Base-by-base conservation (phyloP, 805 yeast genomes). In the Lipomyces sp. region DNA sequence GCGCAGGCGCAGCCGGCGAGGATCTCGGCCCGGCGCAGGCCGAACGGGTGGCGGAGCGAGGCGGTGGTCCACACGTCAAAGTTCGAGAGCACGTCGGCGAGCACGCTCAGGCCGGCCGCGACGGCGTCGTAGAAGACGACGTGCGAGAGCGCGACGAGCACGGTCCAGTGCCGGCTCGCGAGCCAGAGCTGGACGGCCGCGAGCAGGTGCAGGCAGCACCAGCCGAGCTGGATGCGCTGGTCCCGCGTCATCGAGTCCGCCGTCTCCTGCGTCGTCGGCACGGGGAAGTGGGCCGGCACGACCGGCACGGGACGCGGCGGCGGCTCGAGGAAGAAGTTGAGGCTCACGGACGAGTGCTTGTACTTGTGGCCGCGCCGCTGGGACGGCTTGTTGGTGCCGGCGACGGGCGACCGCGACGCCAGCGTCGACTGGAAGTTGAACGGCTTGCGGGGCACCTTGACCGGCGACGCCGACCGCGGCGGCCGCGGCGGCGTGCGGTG, bases 251-350 rank as follows among this genome's bases (percentile, higher is more conserved):
- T 72, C 51, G 88, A 82, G 21, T 73, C 73, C 29, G 78, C 57
- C 45, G 86, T 75, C 65, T 91, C 96, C 14, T 65, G 64, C 23
- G 78, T 68, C 22, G 79, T 83, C 1, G 96, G 96, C 7, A 89
- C 81, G 16, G 89, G 86, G 58, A 83, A 77, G 61, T 77, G 76
- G 32, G 77, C 77, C 0, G 89, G 86, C 16, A 82, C 70, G 37
- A 80, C 74, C 32, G 74, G 69, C 0, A 89, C 84, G 3, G 84
- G 82, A 33, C 82, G 74, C 36, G 74, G 79, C 14, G 89, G 84
- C 1, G 97, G 96, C 63, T 91, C 97, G 67, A 87, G 96, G 66
- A 93, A 91, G 65, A 91, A 77, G 67, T 91, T 90, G 93, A 91
- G 85, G 4, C 96, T 88, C 4, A 91, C 96, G 7, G 96, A 89